Base-by-base conservation (phyloP, 345 rosid genomes). In the Brassica incana region DNA sequence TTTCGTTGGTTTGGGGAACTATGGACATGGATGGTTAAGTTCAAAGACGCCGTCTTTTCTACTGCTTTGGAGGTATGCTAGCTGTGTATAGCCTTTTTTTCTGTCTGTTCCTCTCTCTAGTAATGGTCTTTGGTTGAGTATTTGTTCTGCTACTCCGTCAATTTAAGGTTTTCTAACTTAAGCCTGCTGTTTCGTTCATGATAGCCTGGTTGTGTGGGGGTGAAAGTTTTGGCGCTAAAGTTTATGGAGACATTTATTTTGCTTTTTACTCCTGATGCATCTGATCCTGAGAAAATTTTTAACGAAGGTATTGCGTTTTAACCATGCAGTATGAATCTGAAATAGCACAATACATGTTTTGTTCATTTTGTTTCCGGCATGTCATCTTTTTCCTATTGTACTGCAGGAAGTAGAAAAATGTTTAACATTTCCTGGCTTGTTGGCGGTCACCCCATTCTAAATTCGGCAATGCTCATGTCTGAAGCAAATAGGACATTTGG, bases 231-330 rank as follows among this genome's bases (percentile, higher is more conserved):
- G 85, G 92, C 97, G 30, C 82, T 93, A 80, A 95, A 93, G 85
- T 95, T 93, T 84, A 85, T 95, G 96, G 97, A 95, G 85, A 93
- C 83, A 8, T 88, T 83, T 79, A 73, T 95, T 65, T 83, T 93
- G 76, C 92, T 88, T 64, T 95, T 95, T 84, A 89, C 96, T 64
- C 72, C 92, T 29, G 93, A 93, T 75, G 77, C 83, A 78, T 82
- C 78, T 84, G 93, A 91, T 73, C 79, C 86, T 78, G 95, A 86
- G 74, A 86, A 82, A 65, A 54, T 65, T 67, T 74, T 77, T 63
- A 30, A 61, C 6, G 91, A 88, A 95, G 99, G 99, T 95, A 91
- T 71, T 76, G 52, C 56, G 27, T 75, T 73, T 64, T 48, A 69
- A 58, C 65, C 58, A 30, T 25, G 45, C 50, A 58, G 76, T 48